Base-by-base conservation (phyloP, 192 early-diverging fungal species). In the Backusella luteola region DNA sequence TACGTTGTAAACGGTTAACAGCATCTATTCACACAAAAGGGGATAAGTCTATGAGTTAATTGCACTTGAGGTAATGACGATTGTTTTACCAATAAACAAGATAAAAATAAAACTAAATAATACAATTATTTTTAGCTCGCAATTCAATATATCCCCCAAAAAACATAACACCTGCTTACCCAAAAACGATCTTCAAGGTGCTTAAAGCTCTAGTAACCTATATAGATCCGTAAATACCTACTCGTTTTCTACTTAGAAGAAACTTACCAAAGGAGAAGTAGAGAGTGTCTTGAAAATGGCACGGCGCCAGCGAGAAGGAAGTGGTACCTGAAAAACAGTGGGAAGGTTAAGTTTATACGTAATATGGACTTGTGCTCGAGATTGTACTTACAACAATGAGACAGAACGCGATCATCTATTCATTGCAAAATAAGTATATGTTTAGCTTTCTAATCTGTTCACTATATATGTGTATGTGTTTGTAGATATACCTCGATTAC, bases 231-330 rank as follows among this genome's bases (percentile, higher is more conserved):
- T 17, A 69, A 38, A 69, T 12, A 39, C 4, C 6, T 44, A 36
- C 8, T 41, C 5, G 32, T 12, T 11, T 32, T 26, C 36, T 38
- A 34, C 17, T 70, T 4, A 4, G 71, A 17, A 32, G 6, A 17
- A n/a, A 17, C 78, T 81, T 81, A 87, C 84, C 71, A 87, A 15
- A 1, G 73, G 76, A 4, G 88, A 89, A n/a, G 66, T 77, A 53
- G 88, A 80, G 15, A 87, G 34, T 56, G 82, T 83, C 38, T 84
- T 87, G 34, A 89, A 77, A 70, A 89, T 71, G 0, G 77, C 80
- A 67, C 85, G 76, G 77, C 88, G 78, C 86, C 86, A 87, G n/a
- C 80, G 79, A 71, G 74, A 79, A n/a, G 88, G 88, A 32, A 89
- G 70, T 34, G 88, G 88, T 41, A 89, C 49, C 88, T 89, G 80